Evolutionary conservation across 768 basidiomycete species (phyloP).

Genomic region (Phaeotremella fagi): DNA sequence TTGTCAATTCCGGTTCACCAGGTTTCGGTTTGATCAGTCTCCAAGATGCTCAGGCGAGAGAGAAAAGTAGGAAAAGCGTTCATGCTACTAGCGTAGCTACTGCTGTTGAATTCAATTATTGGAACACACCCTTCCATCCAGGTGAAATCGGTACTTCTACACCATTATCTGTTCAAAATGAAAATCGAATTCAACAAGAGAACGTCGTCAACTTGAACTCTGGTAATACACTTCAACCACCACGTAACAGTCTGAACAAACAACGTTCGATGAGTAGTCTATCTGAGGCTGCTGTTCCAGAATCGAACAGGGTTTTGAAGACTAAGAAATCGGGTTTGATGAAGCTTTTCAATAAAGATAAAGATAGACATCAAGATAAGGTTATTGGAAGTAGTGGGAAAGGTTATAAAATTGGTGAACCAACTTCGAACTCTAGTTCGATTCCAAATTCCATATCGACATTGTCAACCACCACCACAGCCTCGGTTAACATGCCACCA

Average conservation of each 20-base stretch:
- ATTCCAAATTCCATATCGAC: too few species aligned
- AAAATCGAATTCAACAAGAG: too few species aligned
- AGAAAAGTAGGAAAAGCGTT: neutral
- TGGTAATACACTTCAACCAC: neutral
- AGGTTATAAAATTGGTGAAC: neutral
- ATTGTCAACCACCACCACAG: neutral
- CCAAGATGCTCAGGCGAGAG: conserved; percentile 27
- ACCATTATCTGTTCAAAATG: neutral
- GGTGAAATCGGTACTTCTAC: neutral
- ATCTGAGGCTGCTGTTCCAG: neutral
- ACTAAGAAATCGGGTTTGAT: conserved; percentile 25
- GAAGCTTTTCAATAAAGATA: conserved; percentile 23
- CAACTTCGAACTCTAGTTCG: neutral
- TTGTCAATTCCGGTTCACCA: conserved; percentile 23
- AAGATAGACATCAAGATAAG: neutral
- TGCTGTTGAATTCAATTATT: too few species aligned
- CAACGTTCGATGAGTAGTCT: neutral
- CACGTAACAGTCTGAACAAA: neutral
- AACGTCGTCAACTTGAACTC: too few species aligned
- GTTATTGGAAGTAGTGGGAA: neutral
- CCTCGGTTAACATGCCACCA: too few species aligned
- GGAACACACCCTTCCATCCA: neutral
- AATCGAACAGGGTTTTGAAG: neutral
- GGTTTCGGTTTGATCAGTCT: conserved; percentile 31
- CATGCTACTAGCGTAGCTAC: neutral